Evolutionary conservation across 768 basidiomycete genomes (phyloP), one percentile per base, ranked within the genome.

Genomic region (Lyophyllum decastes): DNA sequence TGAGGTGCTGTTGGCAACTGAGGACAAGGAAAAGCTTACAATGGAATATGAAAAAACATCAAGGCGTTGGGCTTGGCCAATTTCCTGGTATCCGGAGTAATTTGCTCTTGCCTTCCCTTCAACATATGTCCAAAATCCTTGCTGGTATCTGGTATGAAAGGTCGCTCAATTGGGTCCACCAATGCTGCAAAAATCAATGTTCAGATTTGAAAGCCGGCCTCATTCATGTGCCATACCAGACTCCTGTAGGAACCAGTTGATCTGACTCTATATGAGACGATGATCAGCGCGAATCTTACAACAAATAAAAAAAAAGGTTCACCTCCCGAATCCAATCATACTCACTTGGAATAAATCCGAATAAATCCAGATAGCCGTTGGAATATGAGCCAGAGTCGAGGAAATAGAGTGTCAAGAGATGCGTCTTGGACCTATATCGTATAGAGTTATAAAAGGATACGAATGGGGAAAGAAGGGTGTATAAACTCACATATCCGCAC

Each of bases 21-120:
- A 30, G 26, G 11, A 25, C 0, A 52, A 7, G 27, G 24, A 47
- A 21, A 47, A 27, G 77, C 88, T 21, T 68, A 92, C 89, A 98
- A 68, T 51, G 96, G 96, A 47, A 99, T 98, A 64, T 98, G 96
- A 86, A 97, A 98, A 76, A 96, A 97, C 90, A 94, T 92, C 63
- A 98, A 71, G 0, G 94, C 96, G 66, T 98, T 98, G 1, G 96
- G 96, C 71, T 97, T 98, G 4, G 91, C 92, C 2, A 95, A 78
- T 54, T 77, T 79, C 64, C 75, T 72, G 22, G 72, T 71, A 49
- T 77, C 68, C 0, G 90, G 86, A 0, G 82, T 76, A 48, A 87
- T 66, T 70, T 89, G 89, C 35, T 80, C 83, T 62, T 89, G 82
- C 21, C 90, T 81, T 52, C 72, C 65, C 19, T 54, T 71, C 90